These are phyloP conservation scores for Schizophyllum amplum DNA, from an alignment of 1,284 basidiomycete genomes.

Conservation along the genomic window DNA sequence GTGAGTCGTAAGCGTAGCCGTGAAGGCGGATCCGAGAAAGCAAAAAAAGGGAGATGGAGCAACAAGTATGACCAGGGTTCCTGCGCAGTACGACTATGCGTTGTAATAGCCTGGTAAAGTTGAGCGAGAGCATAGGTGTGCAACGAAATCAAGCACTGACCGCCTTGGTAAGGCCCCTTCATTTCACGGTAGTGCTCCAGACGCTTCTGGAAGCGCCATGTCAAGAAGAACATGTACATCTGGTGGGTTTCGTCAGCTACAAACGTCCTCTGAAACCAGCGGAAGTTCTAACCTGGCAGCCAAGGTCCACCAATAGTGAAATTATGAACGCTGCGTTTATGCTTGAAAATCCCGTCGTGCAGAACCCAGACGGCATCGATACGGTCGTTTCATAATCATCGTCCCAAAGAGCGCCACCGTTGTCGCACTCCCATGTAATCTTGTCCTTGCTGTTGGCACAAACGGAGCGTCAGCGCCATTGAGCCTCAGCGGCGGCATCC, in stretches of 20 bases:
- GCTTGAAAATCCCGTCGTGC: slow-evolving; percentile 54
- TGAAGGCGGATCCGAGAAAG: slow-evolving; percentile 3
- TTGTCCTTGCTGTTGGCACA: slow-evolving; percentile 47
- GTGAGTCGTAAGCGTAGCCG: too few species aligned
- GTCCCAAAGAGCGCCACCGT: slow-evolving; percentile 65
- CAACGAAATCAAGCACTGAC: slow-evolving; percentile 28
- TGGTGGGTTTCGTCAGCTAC: slow-evolving; percentile 18
- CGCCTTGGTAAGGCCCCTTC: slow-evolving; percentile 55
- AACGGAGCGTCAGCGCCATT: slow-evolving; percentile 9
- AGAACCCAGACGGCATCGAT: slow-evolving; percentile 53
- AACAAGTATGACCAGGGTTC: slow-evolving; percentile 11
- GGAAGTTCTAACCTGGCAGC: slow-evolving; percentile 49
- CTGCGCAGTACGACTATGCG: slow-evolving; percentile 23
- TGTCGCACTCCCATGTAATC: slow-evolving; percentile 69
- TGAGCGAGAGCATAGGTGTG: slow-evolving; percentile 14
- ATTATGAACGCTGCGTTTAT: slow-evolving; percentile 65
- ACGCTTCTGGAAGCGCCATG: slow-evolving; percentile 63
- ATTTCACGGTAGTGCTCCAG: slow-evolving; percentile 58
- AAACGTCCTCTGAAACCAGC: slow-evolving; percentile 8
- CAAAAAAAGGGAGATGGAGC: slow-evolving; percentile 12
- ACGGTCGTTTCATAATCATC: slow-evolving; percentile 33
- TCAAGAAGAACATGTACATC: slow-evolving; percentile 68
- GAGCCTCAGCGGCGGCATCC: slow-evolving; percentile 9
- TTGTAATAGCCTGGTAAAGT: slow-evolving; percentile 36
- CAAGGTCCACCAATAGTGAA: slow-evolving; percentile 56